Conservation (phyloP, 805 yeast genomes). For the Ogataea minuta region DNA sequence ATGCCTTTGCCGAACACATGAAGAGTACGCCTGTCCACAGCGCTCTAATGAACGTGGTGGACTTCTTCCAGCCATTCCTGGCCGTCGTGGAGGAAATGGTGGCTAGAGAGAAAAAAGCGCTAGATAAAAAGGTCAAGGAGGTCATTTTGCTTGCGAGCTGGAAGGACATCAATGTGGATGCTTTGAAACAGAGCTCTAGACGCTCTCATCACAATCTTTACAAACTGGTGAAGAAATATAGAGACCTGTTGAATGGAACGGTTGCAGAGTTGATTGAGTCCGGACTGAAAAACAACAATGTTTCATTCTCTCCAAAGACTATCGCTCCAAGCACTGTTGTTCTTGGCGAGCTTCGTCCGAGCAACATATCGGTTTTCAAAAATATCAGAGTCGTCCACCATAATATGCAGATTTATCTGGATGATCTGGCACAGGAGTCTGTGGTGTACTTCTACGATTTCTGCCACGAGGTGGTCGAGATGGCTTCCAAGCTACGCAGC, state of each 20-base stretch:
- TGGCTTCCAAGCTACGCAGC: conserved; percentile 59
- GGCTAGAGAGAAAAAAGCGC: conserved; percentile 42
- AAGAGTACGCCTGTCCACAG: conserved; percentile 30
- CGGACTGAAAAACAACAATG: conserved; percentile 41
- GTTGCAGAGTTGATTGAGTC: conserved; percentile 56
- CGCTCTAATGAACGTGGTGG: conserved; percentile 55
- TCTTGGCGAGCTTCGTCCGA: conserved; percentile 20
- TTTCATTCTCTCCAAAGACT: conserved; percentile 8
- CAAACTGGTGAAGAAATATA: conserved; percentile 79
- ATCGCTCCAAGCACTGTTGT: neutral
- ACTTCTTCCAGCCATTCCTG: conserved; percentile 66
- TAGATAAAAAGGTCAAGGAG: conserved; percentile 81
- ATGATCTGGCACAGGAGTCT: conserved; percentile 32
- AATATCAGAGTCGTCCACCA: conserved; percentile 48
- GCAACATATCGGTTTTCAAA: conserved; percentile 45
- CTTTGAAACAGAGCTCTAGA: conserved; percentile 90
- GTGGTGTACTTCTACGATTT: conserved; percentile 52
- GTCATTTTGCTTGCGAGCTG: conserved; percentile 89
- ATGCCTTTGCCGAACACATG: conserved; percentile 60
- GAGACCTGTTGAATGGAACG: conserved; percentile 54
- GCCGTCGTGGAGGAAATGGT: conserved; percentile 48
- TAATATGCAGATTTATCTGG: conserved; percentile 53
- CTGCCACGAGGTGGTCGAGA: conserved; percentile 52
- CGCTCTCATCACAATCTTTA: conserved; percentile 81
- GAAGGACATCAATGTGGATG: conserved; percentile 94